Conservation (phyloP, 805 yeast species). For the Candida railenensis region DNA sequence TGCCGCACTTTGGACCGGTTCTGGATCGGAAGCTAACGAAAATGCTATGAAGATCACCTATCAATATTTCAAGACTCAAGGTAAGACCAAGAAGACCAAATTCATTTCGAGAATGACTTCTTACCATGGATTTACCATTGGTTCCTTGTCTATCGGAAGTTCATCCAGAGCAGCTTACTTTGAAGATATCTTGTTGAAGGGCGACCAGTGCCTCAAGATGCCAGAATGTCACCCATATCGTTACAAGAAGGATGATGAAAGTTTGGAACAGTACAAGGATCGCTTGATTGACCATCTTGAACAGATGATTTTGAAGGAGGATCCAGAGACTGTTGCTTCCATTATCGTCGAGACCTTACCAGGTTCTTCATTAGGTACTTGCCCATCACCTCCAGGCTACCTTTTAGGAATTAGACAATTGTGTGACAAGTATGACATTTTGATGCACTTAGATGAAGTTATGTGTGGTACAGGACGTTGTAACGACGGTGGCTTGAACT, state of each 20-base stretch:
- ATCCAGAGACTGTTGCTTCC: constrained; percentile 27
- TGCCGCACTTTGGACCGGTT: constrained; percentile 38
- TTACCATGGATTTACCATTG: constrained; percentile 29
- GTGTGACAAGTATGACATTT: constrained; percentile 30
- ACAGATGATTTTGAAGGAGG: constrained; percentile 20
- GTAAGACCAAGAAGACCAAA: constrained; percentile 21
- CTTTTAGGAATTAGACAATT: constrained; percentile 25
- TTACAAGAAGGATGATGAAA: constrained; percentile 21
- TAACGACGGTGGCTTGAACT: constrained; percentile 23
- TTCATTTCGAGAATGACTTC: constrained; percentile 24
- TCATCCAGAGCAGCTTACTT: constrained; percentile 18
- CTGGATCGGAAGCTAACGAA: constrained; percentile 32
- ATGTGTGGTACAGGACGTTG: constrained; percentile 38
- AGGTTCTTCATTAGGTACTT: constrained; percentile 28
- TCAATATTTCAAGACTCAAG: constrained; percentile 25
- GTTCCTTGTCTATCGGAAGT: constrained; percentile 22
- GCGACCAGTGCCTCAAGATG: constrained; percentile 17
- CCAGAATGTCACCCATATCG: constrained; percentile 28
- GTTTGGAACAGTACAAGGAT: constrained; percentile 19
- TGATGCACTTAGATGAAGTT: constrained; percentile 32
- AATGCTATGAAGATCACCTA: constrained; percentile 25
- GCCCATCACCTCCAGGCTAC: constrained; percentile 26
- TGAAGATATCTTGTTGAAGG: constrained; percentile 20
- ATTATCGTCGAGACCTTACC: constrained; percentile 26
- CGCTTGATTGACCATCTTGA: constrained; percentile 23